Evolutionary conservation across 371 early-diverging fungal species (phyloP).

Genomic region (Mortierella sp.): DNA sequence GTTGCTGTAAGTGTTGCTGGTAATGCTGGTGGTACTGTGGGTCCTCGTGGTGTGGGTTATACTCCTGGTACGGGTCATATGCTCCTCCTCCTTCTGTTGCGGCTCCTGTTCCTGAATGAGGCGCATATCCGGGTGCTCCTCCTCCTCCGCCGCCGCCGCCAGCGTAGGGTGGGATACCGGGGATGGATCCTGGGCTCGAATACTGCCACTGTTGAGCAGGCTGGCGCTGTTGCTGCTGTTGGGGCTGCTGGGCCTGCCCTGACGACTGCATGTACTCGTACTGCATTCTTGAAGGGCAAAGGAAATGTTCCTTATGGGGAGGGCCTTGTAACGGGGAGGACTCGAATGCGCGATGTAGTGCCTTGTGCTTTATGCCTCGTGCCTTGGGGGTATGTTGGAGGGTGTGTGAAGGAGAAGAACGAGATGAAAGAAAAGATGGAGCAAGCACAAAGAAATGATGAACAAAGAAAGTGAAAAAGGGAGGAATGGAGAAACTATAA

Average conservation of each 20-base stretch:
- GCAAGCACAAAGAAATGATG: background rate
- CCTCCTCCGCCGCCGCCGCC: constrained; percentile 20
- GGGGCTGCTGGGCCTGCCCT: constrained; percentile 29
- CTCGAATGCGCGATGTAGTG: background rate
- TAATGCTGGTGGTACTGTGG: constrained; percentile 25
- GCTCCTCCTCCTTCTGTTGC: constrained; percentile 6
- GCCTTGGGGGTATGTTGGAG: background rate
- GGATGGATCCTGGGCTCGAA: constrained; percentile 22
- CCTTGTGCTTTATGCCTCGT: background rate
- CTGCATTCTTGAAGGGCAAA: constrained; percentile 21
- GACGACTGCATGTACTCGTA: constrained; percentile 36
- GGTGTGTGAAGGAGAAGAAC: background rate
- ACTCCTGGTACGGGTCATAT: constrained; percentile 20
- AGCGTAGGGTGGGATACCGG: constrained; percentile 26
- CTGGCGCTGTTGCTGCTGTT: constrained; percentile 34
- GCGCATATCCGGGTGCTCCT: constrained; percentile 7
- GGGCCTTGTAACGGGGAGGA: background rate
- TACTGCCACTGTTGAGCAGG: constrained; percentile 38
- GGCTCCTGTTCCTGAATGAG: constrained; percentile 22
- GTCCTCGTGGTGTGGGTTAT: constrained; percentile 18
- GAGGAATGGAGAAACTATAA: background rate
- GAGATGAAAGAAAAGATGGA: background rate
- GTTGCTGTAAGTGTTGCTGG: constrained; percentile 10
- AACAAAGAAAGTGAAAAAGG: constrained; percentile 1
- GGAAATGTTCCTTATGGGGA: constrained; percentile 3